phyloP scores from a whole-genome alignment of 768 basidiomycete genomes.

The Pilatotrama ljubarskyi region DNA sequence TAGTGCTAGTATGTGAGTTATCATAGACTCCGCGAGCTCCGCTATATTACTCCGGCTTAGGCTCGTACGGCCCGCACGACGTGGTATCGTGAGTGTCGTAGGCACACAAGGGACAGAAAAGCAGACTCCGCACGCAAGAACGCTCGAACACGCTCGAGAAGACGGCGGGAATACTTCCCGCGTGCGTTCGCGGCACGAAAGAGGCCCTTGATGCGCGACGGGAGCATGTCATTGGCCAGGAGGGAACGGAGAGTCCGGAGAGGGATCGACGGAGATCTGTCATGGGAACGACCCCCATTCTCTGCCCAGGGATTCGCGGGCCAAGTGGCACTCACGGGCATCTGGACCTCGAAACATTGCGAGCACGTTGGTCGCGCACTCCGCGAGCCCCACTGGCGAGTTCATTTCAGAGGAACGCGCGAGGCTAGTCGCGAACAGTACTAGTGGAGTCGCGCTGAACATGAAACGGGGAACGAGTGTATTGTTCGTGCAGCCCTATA shows the following conservation, averaged over 20 bases:
- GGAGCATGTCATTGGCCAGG: background rate
- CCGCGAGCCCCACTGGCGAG: background rate
- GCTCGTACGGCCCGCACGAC: background rate
- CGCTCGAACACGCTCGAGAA: background rate
- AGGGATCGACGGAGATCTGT: constrained; percentile 10
- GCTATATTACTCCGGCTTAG: background rate
- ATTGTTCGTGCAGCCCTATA: constrained; percentile 23
- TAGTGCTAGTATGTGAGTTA: background rate
- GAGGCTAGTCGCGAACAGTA: background rate
- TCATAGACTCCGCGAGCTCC: constrained; percentile 3
- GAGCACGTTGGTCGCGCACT: constrained; percentile 8
- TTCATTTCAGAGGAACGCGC: background rate
- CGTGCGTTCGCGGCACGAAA: background rate
- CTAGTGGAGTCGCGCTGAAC: background rate
- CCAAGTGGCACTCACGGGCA: background rate
- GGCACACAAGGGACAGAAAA: background rate
- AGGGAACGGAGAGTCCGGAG: background rate
- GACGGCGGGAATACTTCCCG: background rate
- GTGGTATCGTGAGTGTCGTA: background rate
- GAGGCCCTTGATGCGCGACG: constrained; percentile 1
- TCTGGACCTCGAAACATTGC: constrained; percentile 15
- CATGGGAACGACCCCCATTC: constrained; percentile 14
- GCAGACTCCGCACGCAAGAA: background rate
- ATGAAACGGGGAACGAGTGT: constrained; percentile 4
- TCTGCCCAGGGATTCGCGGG: background rate